phyloP scores from a whole-genome alignment of 768 basidiomycete species.

The Pulveroboletus sp. region DNA sequence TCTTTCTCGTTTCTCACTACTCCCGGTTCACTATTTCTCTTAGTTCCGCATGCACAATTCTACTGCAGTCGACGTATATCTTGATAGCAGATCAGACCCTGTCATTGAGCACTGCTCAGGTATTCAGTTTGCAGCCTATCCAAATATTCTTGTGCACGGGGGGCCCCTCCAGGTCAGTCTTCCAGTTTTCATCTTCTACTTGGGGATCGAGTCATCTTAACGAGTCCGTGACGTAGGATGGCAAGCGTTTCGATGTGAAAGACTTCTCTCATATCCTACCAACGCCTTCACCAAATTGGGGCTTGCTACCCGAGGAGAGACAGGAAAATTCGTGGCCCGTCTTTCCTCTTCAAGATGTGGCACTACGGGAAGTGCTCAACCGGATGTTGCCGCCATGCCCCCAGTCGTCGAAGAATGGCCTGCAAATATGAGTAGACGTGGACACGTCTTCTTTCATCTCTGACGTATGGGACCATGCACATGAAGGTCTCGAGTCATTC shows the following conservation, averaged over 20 bases:
- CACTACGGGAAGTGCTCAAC: conserved; percentile 13
- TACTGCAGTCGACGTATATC: conserved; percentile 54
- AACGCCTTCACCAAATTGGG: conserved; percentile 78
- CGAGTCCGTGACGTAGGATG: conserved; percentile 18
- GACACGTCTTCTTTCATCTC: neutral
- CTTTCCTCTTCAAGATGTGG: conserved; percentile 11
- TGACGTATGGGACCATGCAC: neutral
- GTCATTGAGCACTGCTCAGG: conserved; percentile 70
- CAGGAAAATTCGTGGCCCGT: conserved; percentile 22
- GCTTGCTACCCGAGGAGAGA: conserved; percentile 11
- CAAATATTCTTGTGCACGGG: conserved; percentile 24
- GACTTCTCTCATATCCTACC: conserved; percentile 82
- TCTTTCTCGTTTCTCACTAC: neutral
- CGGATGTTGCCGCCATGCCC: conserved; percentile 13
- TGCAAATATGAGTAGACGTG: no score
- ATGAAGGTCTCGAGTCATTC: neutral
- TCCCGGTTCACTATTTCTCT: neutral
- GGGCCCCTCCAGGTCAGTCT: conserved; percentile 13
- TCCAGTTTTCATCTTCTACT: neutral
- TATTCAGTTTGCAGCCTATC: conserved; percentile 65
- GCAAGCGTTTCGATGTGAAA: conserved; percentile 51
- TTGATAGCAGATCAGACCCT: conserved; percentile 65
- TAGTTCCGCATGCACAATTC: conserved; percentile 91
- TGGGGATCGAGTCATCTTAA: neutral
- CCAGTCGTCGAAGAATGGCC: neutral